Evolutionary conservation across 352 stramenopile species (phyloP).

Genomic region (Blastocystis sp.): DNA sequence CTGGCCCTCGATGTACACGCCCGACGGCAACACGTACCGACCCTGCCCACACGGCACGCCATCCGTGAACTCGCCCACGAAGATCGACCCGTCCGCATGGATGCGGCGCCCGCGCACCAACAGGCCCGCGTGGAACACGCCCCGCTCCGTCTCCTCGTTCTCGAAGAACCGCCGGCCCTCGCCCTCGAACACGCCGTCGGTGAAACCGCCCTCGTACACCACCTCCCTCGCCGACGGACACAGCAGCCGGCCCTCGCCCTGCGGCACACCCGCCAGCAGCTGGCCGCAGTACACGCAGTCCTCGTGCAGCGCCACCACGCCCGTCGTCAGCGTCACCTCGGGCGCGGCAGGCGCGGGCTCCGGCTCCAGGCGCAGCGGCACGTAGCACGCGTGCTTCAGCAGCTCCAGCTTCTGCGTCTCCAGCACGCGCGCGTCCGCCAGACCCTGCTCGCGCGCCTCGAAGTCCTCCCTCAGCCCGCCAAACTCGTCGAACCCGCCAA

Average conservation of each 20-base stretch:
- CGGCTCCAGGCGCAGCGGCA: too few species aligned
- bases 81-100: background rate
- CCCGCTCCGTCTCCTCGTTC: background rate
- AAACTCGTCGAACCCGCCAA: too few species aligned
- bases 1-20: background rate
- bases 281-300: background rate
- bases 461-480: too few species aligned
- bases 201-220: slow-evolving; percentile 12
- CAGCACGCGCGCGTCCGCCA: too few species aligned
- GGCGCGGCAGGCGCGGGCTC: background rate
- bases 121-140: background rate
- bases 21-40: slow-evolving; percentile 6
- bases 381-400: too few species aligned
- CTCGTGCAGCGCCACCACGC: background rate
- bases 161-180: background rate
- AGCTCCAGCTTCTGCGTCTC: too few species aligned
- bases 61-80: background rate
- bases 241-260: background rate
- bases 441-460: too few species aligned
- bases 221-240: background rate
- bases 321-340: background rate
- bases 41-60: background rate
- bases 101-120: background rate
- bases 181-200: slow-evolving; percentile 21
- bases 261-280: background rate